These are phyloP conservation scores for Wickerhamomyces sydowiorum DNA, from an alignment of 805 yeast genomes.

Conservation along the genomic window DNA sequence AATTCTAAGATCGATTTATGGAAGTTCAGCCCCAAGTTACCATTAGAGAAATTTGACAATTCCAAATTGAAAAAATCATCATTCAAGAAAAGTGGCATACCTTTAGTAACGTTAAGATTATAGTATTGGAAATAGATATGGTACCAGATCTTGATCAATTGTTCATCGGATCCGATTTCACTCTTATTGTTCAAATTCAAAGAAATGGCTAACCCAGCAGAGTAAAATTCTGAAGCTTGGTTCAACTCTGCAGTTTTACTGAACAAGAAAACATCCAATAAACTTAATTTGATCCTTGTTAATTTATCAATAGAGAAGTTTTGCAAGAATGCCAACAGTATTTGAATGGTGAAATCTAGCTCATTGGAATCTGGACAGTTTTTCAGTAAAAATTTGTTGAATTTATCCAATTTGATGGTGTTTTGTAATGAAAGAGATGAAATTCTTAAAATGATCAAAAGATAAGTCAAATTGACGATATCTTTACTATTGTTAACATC, in stretches of 20 bases:
- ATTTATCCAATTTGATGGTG: constrained; percentile 10
- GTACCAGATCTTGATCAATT: constrained; percentile 13
- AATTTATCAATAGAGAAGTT: constrained; percentile 4
- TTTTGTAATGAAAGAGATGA: constrained; percentile 12
- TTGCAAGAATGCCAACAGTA: constrained; percentile 7
- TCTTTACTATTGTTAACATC: constrained; percentile 7
- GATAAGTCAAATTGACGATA: constrained; percentile 7
- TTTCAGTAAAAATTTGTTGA: constrained; percentile 7
- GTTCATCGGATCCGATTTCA: constrained; percentile 5
- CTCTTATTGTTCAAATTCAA: constrained; percentile 12
- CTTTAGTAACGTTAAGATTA: constrained; percentile 8
- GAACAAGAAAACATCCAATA: constrained; percentile 7
- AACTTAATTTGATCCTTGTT: constrained; percentile 6
- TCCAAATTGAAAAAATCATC: constrained; percentile 15
- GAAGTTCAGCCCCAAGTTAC: not conserved
- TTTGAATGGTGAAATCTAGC: constrained; percentile 12
- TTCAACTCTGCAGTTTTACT: constrained; percentile 6
- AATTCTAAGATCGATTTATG: constrained; percentile 1
- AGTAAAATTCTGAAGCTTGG: not conserved
- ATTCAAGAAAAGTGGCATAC: constrained; percentile 13
- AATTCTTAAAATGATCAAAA: constrained; percentile 14
- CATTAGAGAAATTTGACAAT: not conserved
- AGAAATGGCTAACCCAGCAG: constrained; percentile 6
- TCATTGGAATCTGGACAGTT: constrained; percentile 10
- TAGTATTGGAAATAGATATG: constrained; percentile 13